Conservation (phyloP, 108 stramenopile species). For the Nitzschia putrida region DNA sequence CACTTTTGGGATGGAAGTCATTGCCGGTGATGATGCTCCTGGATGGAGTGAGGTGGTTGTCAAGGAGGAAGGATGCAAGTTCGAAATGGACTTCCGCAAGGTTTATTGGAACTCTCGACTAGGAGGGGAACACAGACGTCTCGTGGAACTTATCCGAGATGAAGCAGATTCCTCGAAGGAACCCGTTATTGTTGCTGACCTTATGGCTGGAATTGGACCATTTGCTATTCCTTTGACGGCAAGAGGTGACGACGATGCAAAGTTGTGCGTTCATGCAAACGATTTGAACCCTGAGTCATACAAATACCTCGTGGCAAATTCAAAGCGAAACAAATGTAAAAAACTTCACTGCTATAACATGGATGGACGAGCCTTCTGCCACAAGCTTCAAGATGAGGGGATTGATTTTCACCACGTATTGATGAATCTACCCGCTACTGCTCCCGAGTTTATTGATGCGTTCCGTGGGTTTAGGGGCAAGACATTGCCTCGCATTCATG, state of each 20-base stretch:
- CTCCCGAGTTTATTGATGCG: constrained; percentile 93
- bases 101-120: constrained; percentile 98
- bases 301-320: constrained; percentile 78
- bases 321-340: constrained; percentile 78
- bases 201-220: constrained; percentile 97
- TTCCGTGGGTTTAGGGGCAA: constrained; percentile 74
- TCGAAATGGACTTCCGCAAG: constrained; percentile 88
- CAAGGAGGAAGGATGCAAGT: constrained; percentile 87
- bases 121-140: constrained; percentile 84
- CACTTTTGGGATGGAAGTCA: constrained; percentile 96
- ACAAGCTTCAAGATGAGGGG: constrained; percentile 55
- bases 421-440: constrained; percentile 94
- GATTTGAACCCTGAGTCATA: constrained; percentile 89
- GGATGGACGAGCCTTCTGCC: constrained; percentile 89
- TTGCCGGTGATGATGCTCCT: constrained; percentile 61
- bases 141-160: constrained; percentile 71
- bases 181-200: constrained; percentile 81
- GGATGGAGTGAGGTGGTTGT: constrained; percentile 68
- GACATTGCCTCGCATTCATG: constrained; percentile 65
- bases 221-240: constrained; percentile 94
- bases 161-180: constrained; percentile 21
- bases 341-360: constrained; percentile 73
- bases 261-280: constrained; percentile 66
- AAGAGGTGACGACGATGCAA: constrained; percentile 1
- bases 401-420: constrained; percentile 81